These are phyloP conservation scores for Lanmaoa rubissima DNA, from an alignment of 768 basidiomycete species.

Conservation along the genomic window DNA sequence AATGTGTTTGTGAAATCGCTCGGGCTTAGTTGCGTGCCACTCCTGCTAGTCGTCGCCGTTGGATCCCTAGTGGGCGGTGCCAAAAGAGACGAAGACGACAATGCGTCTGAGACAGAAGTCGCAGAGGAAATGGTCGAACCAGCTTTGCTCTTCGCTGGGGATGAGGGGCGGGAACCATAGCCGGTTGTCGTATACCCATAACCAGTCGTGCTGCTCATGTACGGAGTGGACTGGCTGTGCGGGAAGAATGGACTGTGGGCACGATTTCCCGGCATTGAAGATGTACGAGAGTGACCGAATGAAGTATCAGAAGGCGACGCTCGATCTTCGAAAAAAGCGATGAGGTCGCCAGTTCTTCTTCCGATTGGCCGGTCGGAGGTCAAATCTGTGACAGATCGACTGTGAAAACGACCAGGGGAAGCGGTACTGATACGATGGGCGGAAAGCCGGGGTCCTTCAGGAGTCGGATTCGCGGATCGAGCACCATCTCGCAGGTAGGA, in stretches of 20 bases:
- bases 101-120: constrained; percentile 22
- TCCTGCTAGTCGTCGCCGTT: constrained; percentile 16
- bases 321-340: constrained; percentile 69
- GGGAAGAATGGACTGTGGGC: constrained; percentile 31
- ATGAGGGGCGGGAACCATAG: constrained; percentile 45
- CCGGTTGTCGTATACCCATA: constrained; percentile 36
- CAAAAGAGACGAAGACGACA: constrained; percentile 43
- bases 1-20: constrained; percentile 38
- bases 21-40: constrained; percentile 36
- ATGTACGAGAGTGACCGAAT: constrained; percentile 49
- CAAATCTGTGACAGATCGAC: constrained; percentile 59
- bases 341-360: constrained; percentile 66
- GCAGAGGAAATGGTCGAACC: constrained; percentile 31
- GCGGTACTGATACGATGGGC: constrained; percentile 37
- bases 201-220: constrained; percentile 35
- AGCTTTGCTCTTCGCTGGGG: constrained; percentile 44
- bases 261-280: constrained; percentile 48
- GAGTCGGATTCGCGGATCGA: constrained; percentile 39
- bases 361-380: constrained; percentile 42
- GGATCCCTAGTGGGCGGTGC: constrained; percentile 45
- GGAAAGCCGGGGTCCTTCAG: constrained; percentile 49
- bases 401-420: constrained; percentile 44
- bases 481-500: constrained; percentile 39
- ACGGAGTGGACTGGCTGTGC: constrained; percentile 40
- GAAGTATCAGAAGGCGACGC: constrained; percentile 38